phyloP scores from a whole-genome alignment of 163 green algal genomes.

The Chlorella variabilis region DNA sequence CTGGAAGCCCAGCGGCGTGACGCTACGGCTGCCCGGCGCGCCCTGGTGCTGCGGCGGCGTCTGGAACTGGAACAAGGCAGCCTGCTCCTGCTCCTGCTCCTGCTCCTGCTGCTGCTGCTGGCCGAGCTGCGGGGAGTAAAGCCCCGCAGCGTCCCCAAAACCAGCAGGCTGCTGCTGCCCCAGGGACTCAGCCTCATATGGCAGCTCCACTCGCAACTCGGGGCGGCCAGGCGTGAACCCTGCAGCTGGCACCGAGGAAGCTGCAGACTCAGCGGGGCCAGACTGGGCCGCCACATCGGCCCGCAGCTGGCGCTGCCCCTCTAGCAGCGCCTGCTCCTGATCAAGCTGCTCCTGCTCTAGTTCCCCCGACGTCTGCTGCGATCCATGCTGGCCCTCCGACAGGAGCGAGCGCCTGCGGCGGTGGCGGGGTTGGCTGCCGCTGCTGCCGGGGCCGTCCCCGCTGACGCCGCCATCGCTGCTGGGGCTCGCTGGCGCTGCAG shows the following conservation, averaged over 20 bases:
- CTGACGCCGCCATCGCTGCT: neutral
- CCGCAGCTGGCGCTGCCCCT: neutral
- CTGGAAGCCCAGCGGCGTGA: neutral
- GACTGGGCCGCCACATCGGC: neutral
- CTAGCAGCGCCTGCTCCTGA: neutral
- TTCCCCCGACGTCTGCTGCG: neutral
- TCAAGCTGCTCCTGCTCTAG: neutral
- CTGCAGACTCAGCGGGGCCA: neutral
- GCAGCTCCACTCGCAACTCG: slow-evolving; percentile 15
- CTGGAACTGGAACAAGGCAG: neutral
- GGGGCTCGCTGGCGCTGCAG: neutral
- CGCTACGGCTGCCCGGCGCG: neutral
- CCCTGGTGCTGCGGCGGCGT: neutral
- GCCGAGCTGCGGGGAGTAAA: too few relatives aligned
- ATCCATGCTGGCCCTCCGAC: neutral
- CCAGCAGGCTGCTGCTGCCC: too few relatives aligned
- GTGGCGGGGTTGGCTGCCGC: neutral
- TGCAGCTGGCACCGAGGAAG: neutral
- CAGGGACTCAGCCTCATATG: too few relatives aligned
- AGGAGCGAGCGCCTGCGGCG: slow-evolving; percentile 13
- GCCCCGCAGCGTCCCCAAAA: too few relatives aligned
- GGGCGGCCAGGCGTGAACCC: neutral
- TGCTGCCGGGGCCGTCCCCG: neutral
- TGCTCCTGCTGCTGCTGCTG: too few relatives aligned
- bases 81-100: too few relatives aligned